Percentiles rank a stretch among this genome's conserved stretches.
Conservation (phyloP, 768 basidiomycete species). For the Dentipellis sp. region DNA sequence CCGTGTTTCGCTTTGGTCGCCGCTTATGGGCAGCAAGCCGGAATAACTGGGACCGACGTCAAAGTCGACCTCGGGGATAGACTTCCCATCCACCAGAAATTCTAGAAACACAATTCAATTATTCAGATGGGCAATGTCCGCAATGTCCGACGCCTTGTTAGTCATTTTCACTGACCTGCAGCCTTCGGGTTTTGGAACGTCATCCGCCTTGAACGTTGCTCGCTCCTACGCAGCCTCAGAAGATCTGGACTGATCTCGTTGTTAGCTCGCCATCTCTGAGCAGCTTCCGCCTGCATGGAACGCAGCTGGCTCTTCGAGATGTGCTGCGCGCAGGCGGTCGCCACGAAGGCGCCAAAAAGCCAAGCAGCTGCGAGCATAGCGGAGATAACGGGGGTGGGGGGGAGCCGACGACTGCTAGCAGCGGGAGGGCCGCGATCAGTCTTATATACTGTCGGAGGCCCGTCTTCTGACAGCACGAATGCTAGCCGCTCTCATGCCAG, state of each 20-base stretch:
- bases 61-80: conserved; percentile 11
- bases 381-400: no score
- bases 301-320: neutral
- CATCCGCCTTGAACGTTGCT: neutral
- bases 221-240: neutral
- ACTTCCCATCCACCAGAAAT: conserved; percentile 7
- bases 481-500: no score
- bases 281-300: neutral
- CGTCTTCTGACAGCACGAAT: no score
- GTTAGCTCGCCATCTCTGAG: neutral
- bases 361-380: neutral
- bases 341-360: neutral
- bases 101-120: neutral
- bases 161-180: neutral
- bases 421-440: no score
- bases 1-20: conserved; percentile 7
- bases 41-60: conserved; percentile 13
- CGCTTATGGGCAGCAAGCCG: conserved; percentile 13
- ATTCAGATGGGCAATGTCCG: neutral
- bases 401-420: no score
- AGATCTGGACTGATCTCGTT: neutral
- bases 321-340: neutral
- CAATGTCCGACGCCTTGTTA: neutral
- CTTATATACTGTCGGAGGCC: no score
- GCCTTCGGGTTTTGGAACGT: neutral